Base-by-base conservation (phyloP, 2,329 filamentous ascomycete genomes). In the Ampelomyces quisqualis region DNA sequence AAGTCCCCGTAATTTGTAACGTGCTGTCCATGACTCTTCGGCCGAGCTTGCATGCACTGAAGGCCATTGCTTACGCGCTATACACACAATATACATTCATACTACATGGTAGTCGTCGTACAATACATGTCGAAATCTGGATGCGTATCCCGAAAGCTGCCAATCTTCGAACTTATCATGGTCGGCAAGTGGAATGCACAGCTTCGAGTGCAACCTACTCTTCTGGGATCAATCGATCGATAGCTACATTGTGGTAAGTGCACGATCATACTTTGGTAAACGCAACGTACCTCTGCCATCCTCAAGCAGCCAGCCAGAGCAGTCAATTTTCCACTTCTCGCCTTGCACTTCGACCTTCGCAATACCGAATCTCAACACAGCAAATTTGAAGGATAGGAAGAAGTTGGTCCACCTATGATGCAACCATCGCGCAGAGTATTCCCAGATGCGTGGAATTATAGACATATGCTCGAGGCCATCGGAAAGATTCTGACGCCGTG, bases 321-420 rank as follows among this genome's bases (percentile, higher is more conserved):
- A 67, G 37, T 68, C 64, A 32, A 68, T 58, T 47, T 67, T 67
- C 63, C 63, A 68, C 35, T 64, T 64, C 11, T 58, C 53, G 5
- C 55, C 62, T 11, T 58, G 43, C 3, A 65, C 59, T 33, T 63
- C 49, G 3, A 67, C 47, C 8, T 57, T 51, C 3, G 57, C 58
- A 33, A 62, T 60, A 3, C 64, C 62, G 24, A 66, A 67, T 15
- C 58, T 53, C 23, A 66, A 37, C 7, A 68, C 59, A 4, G 59
- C 58, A 26, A 62, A 65, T 37, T 67, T 67, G 51, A 67, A 67
- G 7, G 45, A 51, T 21, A 63, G 34, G 30, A 67, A 67, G 50
- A 67, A 67, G 15, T 56, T 61, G 7, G 58, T 65, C 62, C 62
- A 65, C 36, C 62, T 65, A 38, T 67, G 62, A 31, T 67, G 55